Percentiles rank a stretch among this genome's conserved stretches.
These are phyloP conservation scores for Eimeria tenella DNA, from an alignment of 169 alveolate species.

Conservation along the genomic window DNA sequence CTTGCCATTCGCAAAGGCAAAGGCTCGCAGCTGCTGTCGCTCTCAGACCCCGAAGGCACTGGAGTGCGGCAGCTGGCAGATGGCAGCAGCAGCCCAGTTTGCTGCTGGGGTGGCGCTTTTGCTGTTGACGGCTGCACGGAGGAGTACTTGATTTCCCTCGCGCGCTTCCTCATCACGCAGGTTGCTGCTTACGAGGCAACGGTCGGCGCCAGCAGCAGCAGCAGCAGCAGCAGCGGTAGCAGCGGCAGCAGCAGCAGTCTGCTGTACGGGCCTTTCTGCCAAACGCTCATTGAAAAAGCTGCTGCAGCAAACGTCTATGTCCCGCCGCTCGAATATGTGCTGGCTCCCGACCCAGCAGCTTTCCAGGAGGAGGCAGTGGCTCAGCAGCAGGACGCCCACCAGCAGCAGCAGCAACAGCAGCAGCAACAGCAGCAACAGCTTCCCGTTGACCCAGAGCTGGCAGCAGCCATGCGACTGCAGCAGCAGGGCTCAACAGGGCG, in stretches of 20 bases:
- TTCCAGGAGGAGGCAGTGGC: neutral
- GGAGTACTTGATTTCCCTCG: conserved; percentile 33
- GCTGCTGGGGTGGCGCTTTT: conserved; percentile 74
- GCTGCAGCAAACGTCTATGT: neutral
- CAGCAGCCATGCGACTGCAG: neutral
- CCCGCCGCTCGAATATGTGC: conserved; percentile 12
- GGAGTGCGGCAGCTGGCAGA: conserved; percentile 70
- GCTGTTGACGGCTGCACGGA: conserved; percentile 79
- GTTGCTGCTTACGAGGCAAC: conserved; percentile 73
- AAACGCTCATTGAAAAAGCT: neutral
- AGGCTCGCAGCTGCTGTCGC: conserved; percentile 66
- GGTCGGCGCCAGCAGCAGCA: no score
- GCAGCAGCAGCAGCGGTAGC: neutral
- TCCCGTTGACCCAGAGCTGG: no score
- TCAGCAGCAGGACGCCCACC: neutral
- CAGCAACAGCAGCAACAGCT: no score
- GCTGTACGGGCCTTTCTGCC: conserved; percentile 44
- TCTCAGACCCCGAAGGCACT: conserved; percentile 68
- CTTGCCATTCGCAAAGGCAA: conserved; percentile 57
- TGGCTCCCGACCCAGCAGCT: neutral
- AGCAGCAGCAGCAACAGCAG: conserved; percentile 48
- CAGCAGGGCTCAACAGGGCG: neutral
- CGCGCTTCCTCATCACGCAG: conserved; percentile 61
- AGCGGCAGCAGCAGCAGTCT: neutral
- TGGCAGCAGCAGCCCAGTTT: conserved; percentile 37